Evolutionary conservation across 345 rosid genomes (phyloP).

Genomic region (Eucalyptus guilfoylei): DNA sequence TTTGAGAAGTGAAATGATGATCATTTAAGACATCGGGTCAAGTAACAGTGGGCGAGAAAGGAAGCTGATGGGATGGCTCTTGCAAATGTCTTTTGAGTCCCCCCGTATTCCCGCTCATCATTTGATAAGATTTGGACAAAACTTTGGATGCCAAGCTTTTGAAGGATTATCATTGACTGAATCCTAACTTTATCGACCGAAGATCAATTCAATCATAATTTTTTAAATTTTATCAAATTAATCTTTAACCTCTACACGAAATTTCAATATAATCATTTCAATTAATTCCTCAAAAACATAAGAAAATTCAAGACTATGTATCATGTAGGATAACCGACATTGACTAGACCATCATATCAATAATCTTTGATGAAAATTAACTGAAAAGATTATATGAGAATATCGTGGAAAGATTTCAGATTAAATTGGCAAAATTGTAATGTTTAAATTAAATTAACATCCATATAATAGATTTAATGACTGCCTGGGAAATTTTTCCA

Average conservation of each 20-base stretch:
- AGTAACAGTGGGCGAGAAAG: not conserved
- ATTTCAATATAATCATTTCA: no score
- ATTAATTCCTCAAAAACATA: no score
- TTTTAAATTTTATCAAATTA: no score
- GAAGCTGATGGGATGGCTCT: not conserved
- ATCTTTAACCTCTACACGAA: accelerated
- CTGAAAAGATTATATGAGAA: no score
- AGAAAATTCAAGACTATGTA: accelerated
- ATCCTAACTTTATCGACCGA: no score
- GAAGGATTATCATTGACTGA: not conserved
- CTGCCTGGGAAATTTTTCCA: accelerated
- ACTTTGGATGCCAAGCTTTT: not conserved
- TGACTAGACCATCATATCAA: accelerated
- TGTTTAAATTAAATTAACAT: accelerated
- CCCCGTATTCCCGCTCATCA: not conserved
- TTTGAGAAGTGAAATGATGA: not conserved
- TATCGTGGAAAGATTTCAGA: accelerated
- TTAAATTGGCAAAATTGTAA: no score
- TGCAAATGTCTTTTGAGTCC: not conserved
- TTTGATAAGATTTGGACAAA: not conserved
- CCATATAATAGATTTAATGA: accelerated
- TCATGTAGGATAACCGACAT: accelerated
- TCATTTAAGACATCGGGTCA: not conserved
- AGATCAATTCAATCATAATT: accelerated
- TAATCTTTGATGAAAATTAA: accelerated